phyloP scores from a whole-genome alignment of 2,329 filamentous ascomycete species.

The Thelonectria olida region DNA sequence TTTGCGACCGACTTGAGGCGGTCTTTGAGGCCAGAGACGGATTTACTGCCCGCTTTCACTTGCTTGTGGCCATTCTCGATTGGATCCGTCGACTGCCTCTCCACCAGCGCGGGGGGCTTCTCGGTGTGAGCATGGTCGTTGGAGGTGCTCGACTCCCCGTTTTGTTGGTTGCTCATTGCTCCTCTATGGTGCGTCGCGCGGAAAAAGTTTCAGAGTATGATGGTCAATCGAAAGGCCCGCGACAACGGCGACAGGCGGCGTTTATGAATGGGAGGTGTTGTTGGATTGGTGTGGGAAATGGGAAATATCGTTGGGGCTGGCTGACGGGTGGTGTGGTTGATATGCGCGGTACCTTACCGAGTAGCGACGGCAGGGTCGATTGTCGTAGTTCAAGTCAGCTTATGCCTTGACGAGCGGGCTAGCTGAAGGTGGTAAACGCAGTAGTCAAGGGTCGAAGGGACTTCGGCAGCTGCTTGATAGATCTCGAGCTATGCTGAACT shows the following conservation, averaged over 20 bases:
- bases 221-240: conserved; percentile 1
- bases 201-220: background rate
- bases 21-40: conserved; percentile 36
- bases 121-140: conserved; percentile 12
- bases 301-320: conserved; percentile 15
- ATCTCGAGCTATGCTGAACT: background rate
- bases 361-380: too few species aligned
- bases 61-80: conserved; percentile 24
- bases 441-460: background rate
- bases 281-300: conserved; percentile 3
- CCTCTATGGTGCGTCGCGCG: conserved; percentile 18
- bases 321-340: conserved; percentile 32
- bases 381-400: background rate
- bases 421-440: background rate
- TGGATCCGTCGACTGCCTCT: background rate
- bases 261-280: conserved; percentile 5
- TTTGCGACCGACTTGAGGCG: conserved; percentile 39
- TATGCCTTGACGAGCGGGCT: background rate
- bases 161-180: conserved; percentile 29
- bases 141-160: background rate
- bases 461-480: background rate
- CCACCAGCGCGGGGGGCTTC: background rate
- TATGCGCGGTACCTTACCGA: conserved; percentile 32
- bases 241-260: conserved; percentile 5
- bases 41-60: conserved; percentile 17